phyloP scores from a whole-genome alignment of 169 alveolate species.

The Ichthyophthirius multifiliis region DNA sequence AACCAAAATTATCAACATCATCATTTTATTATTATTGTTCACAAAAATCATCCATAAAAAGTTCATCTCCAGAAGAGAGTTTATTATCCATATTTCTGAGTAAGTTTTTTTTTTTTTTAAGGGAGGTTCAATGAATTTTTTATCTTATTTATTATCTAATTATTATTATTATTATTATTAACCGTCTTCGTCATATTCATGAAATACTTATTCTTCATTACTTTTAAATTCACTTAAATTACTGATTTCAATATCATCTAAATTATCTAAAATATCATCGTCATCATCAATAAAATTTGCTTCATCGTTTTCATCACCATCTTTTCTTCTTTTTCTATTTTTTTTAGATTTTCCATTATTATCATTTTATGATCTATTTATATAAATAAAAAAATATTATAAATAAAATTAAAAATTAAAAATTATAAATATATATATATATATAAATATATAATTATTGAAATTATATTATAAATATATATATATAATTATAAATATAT shows the following conservation, averaged over 20 bases:
- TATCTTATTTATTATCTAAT: background rate
- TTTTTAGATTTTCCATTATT: background rate
- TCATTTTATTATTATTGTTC: background rate
- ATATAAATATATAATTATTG: too few species aligned
- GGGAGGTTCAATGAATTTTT: background rate
- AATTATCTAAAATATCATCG: background rate
- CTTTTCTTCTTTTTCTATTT: background rate
- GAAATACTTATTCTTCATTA: background rate
- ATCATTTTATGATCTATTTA: too few species aligned
- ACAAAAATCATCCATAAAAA: background rate
- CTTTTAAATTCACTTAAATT: background rate
- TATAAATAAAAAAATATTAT: too few species aligned
- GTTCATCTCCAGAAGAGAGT: background rate
- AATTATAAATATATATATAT: too few species aligned
- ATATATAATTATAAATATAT: too few species aligned
- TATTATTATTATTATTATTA: background rate
- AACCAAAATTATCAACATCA: background rate
- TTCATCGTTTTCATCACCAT: background rate
- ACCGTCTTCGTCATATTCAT: background rate
- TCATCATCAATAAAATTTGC: background rate
- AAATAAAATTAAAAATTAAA: too few species aligned
- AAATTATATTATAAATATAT: too few species aligned
- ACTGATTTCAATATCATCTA: background rate
- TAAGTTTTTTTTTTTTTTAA: background rate
- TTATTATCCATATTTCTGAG: background rate